Evolutionary conservation across 208 protist species (phyloP).

Genomic region (Trypanosoma cruzi): DNA sequence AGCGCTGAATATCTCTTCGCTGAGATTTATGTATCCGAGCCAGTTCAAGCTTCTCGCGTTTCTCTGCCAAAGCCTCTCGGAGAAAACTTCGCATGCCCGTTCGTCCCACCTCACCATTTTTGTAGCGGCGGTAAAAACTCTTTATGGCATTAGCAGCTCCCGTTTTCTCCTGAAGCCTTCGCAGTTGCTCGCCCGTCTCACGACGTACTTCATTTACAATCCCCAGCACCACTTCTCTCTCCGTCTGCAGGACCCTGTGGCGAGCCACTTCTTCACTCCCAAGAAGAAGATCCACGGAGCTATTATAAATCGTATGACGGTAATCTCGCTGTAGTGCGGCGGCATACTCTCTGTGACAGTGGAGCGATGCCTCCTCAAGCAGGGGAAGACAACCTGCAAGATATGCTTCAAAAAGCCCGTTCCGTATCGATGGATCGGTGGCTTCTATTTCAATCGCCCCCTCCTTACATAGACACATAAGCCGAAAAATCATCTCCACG

Average conservation of each 20-base stretch:
- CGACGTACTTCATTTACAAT: constrained; percentile 23
- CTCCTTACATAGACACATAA: constrained; percentile 4
- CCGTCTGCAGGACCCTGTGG: constrained; percentile 13
- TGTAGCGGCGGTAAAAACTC: constrained; percentile 20
- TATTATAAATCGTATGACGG: background rate
- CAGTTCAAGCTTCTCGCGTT: constrained; percentile 28
- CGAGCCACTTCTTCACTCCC: constrained; percentile 19
- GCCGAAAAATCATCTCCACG: constrained; percentile 2
- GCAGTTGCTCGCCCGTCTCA: constrained; percentile 4
- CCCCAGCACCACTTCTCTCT: constrained; percentile 23
- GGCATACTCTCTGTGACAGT: background rate
- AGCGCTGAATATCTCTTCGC: constrained; percentile 14
- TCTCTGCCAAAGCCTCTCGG: constrained; percentile 14
- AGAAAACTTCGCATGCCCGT: constrained; percentile 26
- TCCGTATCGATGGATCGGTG: background rate
- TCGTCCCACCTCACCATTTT: constrained; percentile 22
- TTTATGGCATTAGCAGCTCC: constrained; percentile 23
- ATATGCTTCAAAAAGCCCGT: constrained; percentile 1
- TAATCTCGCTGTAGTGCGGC: background rate
- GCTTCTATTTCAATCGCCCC: constrained; percentile 18
- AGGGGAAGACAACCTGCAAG: background rate
- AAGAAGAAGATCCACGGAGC: background rate
- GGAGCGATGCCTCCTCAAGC: background rate
- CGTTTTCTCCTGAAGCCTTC: background rate
- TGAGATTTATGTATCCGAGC: background rate